Base-by-base conservation (phyloP, 306 rosid species). In the Elaeagnus macrophylla region DNA sequence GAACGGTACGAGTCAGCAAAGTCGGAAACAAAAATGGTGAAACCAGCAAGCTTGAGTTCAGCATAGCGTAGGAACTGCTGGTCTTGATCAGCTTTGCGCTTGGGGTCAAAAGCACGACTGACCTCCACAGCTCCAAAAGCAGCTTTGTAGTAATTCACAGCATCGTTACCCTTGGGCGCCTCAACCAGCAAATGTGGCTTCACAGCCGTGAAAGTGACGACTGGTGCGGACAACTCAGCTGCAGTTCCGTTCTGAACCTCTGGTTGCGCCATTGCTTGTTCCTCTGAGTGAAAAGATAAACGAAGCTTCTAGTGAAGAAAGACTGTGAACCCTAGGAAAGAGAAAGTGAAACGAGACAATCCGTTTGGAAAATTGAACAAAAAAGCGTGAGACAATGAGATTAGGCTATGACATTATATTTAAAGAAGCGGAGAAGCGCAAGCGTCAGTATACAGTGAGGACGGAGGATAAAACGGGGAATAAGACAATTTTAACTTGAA, bases 41-140 rank as follows among this genome's bases (percentile, higher is more conserved):
- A 72, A 37, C 70, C 85, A 49, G 68, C 95, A 45, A 89, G 65
- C 56, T 71, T 70, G 54, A 86, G 84, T 70, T 81, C 74, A 9
- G 85, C 94, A 0, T 71, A 76, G 61, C 74, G 78, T 6, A 89
- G 57, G 64, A 63, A 81, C 32, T 89, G 94, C 6, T 51, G 64
- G 62, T 89, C 97, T 5, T 77, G 95, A 18, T 81, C 97, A 0
- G 95, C 94, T 73, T 89, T 89, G 45, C 97, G 94, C 75, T 89
- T 89, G 4, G 94, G 64, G 62, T 79, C 67, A 35, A 69, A 3
- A 8, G 70, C 32, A 12, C 90, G 95, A 49, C 66, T 10, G 36
- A 81, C 62, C 61, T 89, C 97, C 37, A 69, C 88, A 0, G 95
- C 97, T 1, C 84, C 97, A n/a, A 83, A 86, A 12, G 78, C 97